phyloP scores from a whole-genome alignment of 306 rosid genomes.

The Glycine soja region DNA sequence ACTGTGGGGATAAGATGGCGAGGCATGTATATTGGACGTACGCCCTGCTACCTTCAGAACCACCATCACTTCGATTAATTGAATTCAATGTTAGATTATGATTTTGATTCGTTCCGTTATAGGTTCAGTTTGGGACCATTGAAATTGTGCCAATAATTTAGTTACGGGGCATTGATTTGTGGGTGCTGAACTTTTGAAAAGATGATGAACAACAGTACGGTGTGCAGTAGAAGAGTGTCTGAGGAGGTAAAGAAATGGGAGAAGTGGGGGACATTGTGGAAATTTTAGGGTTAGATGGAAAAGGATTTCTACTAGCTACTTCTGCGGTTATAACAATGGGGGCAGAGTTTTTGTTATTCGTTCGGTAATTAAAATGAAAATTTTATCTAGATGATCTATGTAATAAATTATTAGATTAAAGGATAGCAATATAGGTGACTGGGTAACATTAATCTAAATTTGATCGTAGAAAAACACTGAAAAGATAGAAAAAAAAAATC shows the following conservation, averaged over 20 bases:
- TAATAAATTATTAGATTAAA: too few relatives aligned
- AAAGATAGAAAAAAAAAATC: too few relatives aligned
- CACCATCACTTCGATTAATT: background rate
- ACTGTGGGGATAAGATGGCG: too few relatives aligned
- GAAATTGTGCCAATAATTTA: background rate
- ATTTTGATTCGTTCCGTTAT: background rate
- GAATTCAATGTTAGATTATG: background rate
- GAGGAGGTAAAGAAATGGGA: background rate
- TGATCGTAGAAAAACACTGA: background rate
- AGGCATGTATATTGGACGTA: background rate
- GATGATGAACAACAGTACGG: background rate
- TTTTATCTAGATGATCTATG: too few relatives aligned
- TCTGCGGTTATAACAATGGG: too few relatives aligned
- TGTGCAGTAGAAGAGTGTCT: background rate
- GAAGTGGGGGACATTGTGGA: background rate
- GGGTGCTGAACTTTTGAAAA: background rate
- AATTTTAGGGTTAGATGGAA: background rate
- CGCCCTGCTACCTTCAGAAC: background rate
- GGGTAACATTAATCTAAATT: background rate
- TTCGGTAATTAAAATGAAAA: background rate
- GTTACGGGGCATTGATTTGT: conserved; percentile 8
- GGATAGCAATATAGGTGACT: too few relatives aligned
- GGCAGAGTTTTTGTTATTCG: background rate
- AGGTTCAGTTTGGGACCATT: background rate
- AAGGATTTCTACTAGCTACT: too few relatives aligned